phyloP scores from a whole-genome alignment of 2,329 filamentous ascomycete species.

The Xylaria sp. region DNA sequence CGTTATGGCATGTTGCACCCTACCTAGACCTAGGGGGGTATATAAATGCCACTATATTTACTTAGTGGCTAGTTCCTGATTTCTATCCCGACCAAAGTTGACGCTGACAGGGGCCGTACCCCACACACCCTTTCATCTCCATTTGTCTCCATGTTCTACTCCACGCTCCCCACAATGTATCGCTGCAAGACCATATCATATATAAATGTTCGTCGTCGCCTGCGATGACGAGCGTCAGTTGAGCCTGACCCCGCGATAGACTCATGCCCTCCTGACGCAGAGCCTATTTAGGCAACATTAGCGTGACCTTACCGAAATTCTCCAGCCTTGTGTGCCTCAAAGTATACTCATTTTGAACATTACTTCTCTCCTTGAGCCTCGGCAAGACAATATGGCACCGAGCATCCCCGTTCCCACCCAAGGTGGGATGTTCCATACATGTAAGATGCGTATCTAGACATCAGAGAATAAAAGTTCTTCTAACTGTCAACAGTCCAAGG shows the following conservation, averaged over 20 bases:
- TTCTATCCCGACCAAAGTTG: conserved; percentile 32
- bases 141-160: conserved; percentile 44
- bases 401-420: conserved; percentile 54
- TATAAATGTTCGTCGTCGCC: conserved; percentile 48
- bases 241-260: conserved; percentile 37
- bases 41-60: conserved; percentile 29
- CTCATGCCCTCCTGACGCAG: conserved; percentile 20
- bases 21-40: conserved; percentile 35
- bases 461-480: not conserved
- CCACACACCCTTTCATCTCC: conserved; percentile 39
- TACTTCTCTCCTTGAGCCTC: conserved; percentile 18
- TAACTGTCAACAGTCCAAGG: conserved; percentile 50
- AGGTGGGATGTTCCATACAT: conserved; percentile 60
- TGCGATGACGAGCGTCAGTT: conserved; percentile 40
- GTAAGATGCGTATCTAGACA: conserved; percentile 30
- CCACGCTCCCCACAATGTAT: conserved; percentile 41
- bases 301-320: conserved; percentile 1
- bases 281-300: conserved; percentile 12
- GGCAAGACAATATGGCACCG: conserved; percentile 47
- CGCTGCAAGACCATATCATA: conserved; percentile 45
- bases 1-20: conserved; percentile 36
- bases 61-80: conserved; percentile 39
- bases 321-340: conserved; percentile 10
- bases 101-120: conserved; percentile 33
- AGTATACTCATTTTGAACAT: conserved; percentile 4